Evolutionary conservation across 2,329 filamentous ascomycete genomes (phyloP).

Genomic region (Fusarium buxicola): DNA sequence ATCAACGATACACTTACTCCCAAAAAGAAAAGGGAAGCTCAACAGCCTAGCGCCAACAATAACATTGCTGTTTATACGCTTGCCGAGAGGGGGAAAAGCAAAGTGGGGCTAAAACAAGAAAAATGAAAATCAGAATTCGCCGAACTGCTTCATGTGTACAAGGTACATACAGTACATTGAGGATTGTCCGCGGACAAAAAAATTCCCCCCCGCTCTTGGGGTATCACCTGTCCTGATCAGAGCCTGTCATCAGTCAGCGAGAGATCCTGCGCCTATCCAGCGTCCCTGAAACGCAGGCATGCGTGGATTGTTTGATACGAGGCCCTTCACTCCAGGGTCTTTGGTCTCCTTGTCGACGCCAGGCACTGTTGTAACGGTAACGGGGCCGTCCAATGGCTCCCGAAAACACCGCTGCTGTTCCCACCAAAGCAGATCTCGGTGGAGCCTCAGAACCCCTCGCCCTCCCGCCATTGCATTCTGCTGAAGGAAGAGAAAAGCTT

Average conservation of each 20-base stretch:
- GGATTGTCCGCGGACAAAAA: constrained; percentile 29
- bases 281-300: constrained; percentile 33
- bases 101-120: constrained; percentile 24
- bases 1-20: neutral
- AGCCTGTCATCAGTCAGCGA: constrained; percentile 27
- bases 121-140: constrained; percentile 33
- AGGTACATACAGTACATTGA: constrained; percentile 23
- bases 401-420: constrained; percentile 43
- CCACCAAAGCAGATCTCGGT: constrained; percentile 46
- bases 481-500: constrained; percentile 43
- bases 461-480: constrained; percentile 46
- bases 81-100: constrained; percentile 28
- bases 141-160: constrained; percentile 16
- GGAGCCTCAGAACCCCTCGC: constrained; percentile 46
- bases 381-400: constrained; percentile 45
- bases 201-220: constrained; percentile 23
- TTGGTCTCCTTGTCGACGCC: constrained; percentile 35
- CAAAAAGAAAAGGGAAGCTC: constrained; percentile 3
- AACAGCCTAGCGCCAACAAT: constrained; percentile 9
- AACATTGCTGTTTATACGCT: constrained; percentile 18
- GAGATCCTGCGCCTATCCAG: constrained; percentile 13
- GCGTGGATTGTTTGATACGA: constrained; percentile 21
- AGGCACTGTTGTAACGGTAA: constrained; percentile 30
- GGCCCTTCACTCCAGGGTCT: constrained; percentile 34
- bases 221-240: constrained; percentile 24